These are phyloP conservation scores for Apiotrichum veenhuisii DNA, from an alignment of 1,284 basidiomycete species.

Conservation along the genomic window DNA sequence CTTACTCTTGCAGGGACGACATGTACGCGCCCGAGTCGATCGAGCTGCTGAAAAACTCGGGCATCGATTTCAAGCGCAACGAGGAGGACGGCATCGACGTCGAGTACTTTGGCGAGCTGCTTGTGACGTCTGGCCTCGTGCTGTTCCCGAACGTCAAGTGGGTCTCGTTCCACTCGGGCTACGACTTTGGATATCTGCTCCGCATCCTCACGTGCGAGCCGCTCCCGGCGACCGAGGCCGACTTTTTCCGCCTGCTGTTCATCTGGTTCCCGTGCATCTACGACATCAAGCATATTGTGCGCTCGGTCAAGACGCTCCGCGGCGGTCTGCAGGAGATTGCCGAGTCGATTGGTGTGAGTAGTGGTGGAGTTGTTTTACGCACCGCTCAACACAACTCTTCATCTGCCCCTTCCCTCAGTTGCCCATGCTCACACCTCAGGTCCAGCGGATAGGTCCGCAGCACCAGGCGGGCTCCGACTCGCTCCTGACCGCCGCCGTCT, in stretches of 20 bases:
- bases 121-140: conserved; percentile 94
- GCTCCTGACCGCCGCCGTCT: conserved; percentile 84
- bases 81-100: conserved; percentile 88
- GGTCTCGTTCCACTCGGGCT: conserved; percentile 99
- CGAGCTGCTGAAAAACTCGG: conserved; percentile 88
- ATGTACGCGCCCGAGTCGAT: conserved; percentile 98
- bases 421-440: no score
- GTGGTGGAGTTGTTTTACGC: no score
- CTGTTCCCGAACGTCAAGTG: conserved; percentile 86
- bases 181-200: conserved; percentile 98
- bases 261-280: conserved; percentile 97
- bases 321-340: conserved; percentile 95
- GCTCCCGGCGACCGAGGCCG: conserved; percentile 80
- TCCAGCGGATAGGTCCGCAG: conserved; percentile 82
- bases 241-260: conserved; percentile 82
- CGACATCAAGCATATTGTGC: conserved; percentile 97
- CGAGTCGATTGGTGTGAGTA: conserved; percentile 72
- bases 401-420: no score
- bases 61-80: conserved; percentile 91
- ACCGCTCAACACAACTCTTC: no score
- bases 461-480: conserved; percentile 97
- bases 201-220: conserved; percentile 87
- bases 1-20: conserved; percentile 90
- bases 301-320: conserved; percentile 79
- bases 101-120: conserved; percentile 92